Evolutionary conservation across 768 basidiomycete genomes (phyloP), one percentile per base, ranked within the genome.

Genomic region (Pilatotrama ljubarskyi): DNA sequence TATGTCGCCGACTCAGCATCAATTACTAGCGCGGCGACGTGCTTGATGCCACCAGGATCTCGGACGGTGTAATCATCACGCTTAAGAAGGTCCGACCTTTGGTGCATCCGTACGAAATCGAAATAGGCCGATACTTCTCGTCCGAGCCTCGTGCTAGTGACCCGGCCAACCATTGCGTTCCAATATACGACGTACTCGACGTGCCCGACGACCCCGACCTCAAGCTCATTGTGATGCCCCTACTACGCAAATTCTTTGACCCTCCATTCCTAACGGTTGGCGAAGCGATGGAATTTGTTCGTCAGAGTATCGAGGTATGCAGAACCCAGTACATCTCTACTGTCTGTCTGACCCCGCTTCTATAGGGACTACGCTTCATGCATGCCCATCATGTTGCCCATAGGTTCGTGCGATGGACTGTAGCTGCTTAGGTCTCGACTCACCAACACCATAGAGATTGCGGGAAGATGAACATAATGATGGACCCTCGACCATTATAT

Each of bases 291-390:
- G 72, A 73, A 3, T 77, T 69, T 46, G 62, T 76, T 24, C 52
- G 66, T 0, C 75, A 77, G 44, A 37, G 74, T 8, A 70, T 78
- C 22, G 72, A 76, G 64, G 77, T 73, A n/a, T 7, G 44, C n/a
- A n/a, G n/a, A n/a, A n/a, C n/a, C n/a, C n/a, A n/a, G n/a, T n/a
- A n/a, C n/a, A n/a, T n/a, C n/a, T n/a, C n/a, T n/a, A n/a, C n/a
- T n/a, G n/a, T n/a, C n/a, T n/a, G n/a, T n/a, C n/a, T n/a, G n/a
- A n/a, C n/a, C n/a, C n/a, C n/a, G n/a, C n/a, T n/a, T n/a, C n/a
- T n/a, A n/a, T n/a, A n/a, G 46, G 46, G 46, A 9, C 13, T 48
- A 15, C 46, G n/a, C 5, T 48, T 35, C 11, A 46, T 38, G 18
- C 49, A 32, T 17, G 32, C 25, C 26, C 14, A 20, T n/a, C 25